Conservation (phyloP, 345 rosid species). For the Salix suchowensis region DNA sequence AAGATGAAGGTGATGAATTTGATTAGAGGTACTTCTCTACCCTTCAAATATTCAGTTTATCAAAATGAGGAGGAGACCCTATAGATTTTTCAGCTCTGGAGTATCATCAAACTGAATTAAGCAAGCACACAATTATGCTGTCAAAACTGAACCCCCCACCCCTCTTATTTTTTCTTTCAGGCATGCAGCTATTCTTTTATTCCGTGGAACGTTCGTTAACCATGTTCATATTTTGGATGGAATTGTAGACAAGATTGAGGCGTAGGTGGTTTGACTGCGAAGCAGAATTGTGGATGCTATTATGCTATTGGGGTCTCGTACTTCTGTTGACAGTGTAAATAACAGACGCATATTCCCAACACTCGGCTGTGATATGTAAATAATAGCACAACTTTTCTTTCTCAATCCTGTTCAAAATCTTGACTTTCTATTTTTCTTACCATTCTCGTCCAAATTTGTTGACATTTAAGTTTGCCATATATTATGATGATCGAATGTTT, state of each 20-base stretch:
- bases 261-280: constrained; percentile 15
- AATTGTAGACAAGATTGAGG: constrained; percentile 25
- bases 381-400: constrained; percentile 11
- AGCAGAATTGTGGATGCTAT: constrained; percentile 26
- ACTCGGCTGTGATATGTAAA: constrained; percentile 30
- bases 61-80: too few relatives aligned
- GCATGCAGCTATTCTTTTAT: constrained; percentile 45
- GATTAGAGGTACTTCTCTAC: constrained; percentile 49
- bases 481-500: neutral
- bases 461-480: neutral
- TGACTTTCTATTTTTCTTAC: accelerated
- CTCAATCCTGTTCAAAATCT: too few relatives aligned
- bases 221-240: constrained; percentile 35
- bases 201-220: constrained; percentile 29
- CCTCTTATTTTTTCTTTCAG: constrained; percentile 18
- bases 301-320: constrained; percentile 17
- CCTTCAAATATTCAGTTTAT: neutral
- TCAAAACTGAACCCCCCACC: neutral
- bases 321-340: constrained; percentile 29
- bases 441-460: neutral
- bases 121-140: neutral
- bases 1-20: constrained; percentile 50
- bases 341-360: constrained; percentile 18
- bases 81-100: neutral
- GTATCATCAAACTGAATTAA: neutral